Evolutionary conservation across 805 yeast species (phyloP).

Genomic region (Ogataea paradorogensis): DNA sequence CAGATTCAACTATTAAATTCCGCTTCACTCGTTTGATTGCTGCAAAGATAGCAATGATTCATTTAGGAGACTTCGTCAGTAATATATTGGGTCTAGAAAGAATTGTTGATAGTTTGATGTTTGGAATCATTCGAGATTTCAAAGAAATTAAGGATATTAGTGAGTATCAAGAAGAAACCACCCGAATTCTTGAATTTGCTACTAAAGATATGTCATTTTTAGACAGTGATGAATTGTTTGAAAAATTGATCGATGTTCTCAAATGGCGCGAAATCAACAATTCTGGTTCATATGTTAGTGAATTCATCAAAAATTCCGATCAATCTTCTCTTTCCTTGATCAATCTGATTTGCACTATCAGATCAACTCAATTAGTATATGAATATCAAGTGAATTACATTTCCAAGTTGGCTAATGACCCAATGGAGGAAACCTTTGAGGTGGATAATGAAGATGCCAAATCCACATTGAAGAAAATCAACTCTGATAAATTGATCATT

Average conservation of each 20-base stretch:
- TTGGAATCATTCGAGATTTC: conserved; percentile 18
- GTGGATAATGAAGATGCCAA: conserved; percentile 8
- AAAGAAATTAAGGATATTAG: conserved; percentile 11
- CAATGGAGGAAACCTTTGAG: not conserved
- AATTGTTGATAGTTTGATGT: conserved; percentile 15
- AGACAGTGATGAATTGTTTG: conserved; percentile 21
- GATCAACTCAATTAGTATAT: conserved; percentile 22
- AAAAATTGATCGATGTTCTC: conserved; percentile 23
- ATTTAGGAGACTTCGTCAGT: conserved; percentile 15
- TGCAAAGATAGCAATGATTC: conserved; percentile 18
- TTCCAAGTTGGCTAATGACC: conserved; percentile 8
- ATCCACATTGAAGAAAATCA: conserved; percentile 10
- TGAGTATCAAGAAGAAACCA: conserved; percentile 15
- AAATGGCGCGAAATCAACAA: conserved; percentile 11
- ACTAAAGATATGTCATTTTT: conserved; percentile 24
- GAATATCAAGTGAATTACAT: conserved; percentile 22
- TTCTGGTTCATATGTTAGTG: conserved; percentile 22
- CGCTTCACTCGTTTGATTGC: conserved; percentile 26
- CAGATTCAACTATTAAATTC: conserved; percentile 21
- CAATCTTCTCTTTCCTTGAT: conserved; percentile 24
- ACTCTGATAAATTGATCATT: conserved; percentile 19
- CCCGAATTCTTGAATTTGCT: conserved; percentile 18
- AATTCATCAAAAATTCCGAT: conserved; percentile 25
- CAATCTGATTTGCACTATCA: conserved; percentile 25
- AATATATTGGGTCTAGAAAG: conserved; percentile 12